Base-by-base conservation (phyloP, 805 yeast species). In the Debaryomyces castellii region DNA sequence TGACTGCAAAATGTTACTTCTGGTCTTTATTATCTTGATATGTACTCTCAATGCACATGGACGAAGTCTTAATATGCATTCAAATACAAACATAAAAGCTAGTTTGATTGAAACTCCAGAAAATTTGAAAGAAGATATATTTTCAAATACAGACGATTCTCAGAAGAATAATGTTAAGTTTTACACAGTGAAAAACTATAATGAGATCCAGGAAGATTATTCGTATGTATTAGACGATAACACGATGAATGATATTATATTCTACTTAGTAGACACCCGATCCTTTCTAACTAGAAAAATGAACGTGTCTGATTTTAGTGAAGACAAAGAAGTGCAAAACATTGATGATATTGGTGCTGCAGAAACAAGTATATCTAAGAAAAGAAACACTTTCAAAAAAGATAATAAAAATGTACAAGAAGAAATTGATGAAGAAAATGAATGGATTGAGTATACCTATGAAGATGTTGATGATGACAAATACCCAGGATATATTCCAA, bases 401-500 rank as follows among this genome's bases (percentile, higher is more conserved):
- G n/a, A n/a, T n/a, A n/a, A 25, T 7, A 25, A 25, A 25, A 25
- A 10, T 10, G 3, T 17, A 18, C 18, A 10, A n/a, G 8, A 11
- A 21, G 16, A 16, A 11, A 12, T 3, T 10, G 35, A 39, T 3
- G 17, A 18, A n/a, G 23, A 8, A 10, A 27, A 27, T 27, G 17
- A 27, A 20, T 52, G 55, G 55, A 49, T 50, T 17, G 55, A 52
- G 37, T 45, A 47, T 35, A 14, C 33, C 4, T 51, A 40, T 23
- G 46, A 46, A 12, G 44, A 39, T 17, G 39, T 40, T 17, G 23
- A 35, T 17, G 30, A 45, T 1, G 33, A 37, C 27, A 36, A 21
- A 23, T 53, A 49, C 28, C 49, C 49, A 5, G 56, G 55, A 4
- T 53, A 42, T 18, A 48, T 55, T 18, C 59, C 59, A 12, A 46